Percentiles rank a stretch among this genome's conserved stretches.
Conservation (phyloP, 1,284 basidiomycete species). For the Cutaneotrichosporon cutaneum region DNA sequence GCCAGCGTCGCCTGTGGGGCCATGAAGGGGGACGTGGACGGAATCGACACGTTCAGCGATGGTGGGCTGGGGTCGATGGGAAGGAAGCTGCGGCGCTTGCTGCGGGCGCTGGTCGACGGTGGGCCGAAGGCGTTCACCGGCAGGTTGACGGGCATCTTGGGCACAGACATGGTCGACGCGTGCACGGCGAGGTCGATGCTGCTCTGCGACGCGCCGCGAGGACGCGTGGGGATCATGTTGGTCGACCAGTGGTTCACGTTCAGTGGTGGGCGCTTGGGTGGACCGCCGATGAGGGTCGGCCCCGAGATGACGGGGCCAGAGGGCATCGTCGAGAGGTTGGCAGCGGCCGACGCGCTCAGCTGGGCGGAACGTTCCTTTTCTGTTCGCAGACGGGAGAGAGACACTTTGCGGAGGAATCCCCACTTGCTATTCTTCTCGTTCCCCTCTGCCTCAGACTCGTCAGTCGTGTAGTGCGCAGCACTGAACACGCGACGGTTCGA, state of each 20-base stretch:
- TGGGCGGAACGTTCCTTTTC: constrained; percentile 29
- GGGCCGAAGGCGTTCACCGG: not conserved
- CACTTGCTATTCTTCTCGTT: constrained; percentile 58
- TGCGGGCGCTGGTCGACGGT: not conserved
- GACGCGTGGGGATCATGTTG: constrained; percentile 14
- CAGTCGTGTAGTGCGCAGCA: constrained; percentile 13
- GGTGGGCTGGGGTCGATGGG: constrained; percentile 64
- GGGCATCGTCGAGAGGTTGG: constrained; percentile 39
- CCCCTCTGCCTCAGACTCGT: constrained; percentile 9
- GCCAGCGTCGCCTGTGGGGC: constrained; percentile 24
- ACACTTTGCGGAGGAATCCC: constrained; percentile 96
- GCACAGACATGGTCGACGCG: not conserved
- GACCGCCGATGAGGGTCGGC: constrained; percentile 21
- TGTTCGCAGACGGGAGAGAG: constrained; percentile 62
- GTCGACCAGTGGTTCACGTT: constrained; percentile 17
- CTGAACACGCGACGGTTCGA: constrained; percentile 19
- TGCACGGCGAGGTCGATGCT: not conserved
- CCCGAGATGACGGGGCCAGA: constrained; percentile 38
- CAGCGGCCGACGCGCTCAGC: constrained; percentile 37
- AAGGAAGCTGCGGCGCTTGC: constrained; percentile 77
- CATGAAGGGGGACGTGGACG: constrained; percentile 65
- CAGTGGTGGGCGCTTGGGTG: constrained; percentile 17
- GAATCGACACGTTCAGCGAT: constrained; percentile 55
- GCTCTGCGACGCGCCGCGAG: constrained; percentile 14
- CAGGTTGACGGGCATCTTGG: not conserved